Evolutionary conservation across 345 rosid genomes (phyloP).

Genomic region (Arabidopsis arenosa): DNA sequence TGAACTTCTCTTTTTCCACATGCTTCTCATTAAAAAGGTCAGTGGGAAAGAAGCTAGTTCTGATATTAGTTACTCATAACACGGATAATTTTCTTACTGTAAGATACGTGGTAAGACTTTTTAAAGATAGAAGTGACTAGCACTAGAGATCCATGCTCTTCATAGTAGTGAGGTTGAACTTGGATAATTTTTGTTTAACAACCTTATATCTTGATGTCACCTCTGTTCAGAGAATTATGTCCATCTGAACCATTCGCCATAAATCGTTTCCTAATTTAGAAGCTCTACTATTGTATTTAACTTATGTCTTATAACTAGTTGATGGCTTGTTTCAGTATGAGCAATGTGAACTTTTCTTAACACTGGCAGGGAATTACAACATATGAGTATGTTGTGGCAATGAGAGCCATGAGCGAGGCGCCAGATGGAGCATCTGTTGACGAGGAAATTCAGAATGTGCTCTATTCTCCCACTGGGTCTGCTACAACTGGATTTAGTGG

Average conservation of each 20-base stretch:
- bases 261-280: neutral
- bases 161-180: slow-evolving; percentile 13
- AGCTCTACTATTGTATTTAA: slow-evolving; percentile 1
- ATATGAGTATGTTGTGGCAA: slow-evolving; percentile 88
- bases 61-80: neutral
- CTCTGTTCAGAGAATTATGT: neutral
- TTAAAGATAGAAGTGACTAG: neutral
- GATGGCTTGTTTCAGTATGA: slow-evolving; percentile 15
- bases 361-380: slow-evolving; percentile 79
- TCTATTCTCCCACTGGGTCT: slow-evolving; percentile 86
- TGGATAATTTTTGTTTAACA: slow-evolving; percentile 10
- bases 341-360: slow-evolving; percentile 8
- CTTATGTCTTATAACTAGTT: slow-evolving; percentile 9
- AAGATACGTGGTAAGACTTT: neutral
- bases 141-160: slow-evolving; percentile 16
- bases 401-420: slow-evolving; percentile 92
- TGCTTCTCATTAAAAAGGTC: slow-evolving; percentile 86
- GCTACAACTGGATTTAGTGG: slow-evolving; percentile 90
- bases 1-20: slow-evolving; percentile 94
- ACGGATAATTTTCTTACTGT: neutral
- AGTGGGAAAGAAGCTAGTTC: slow-evolving; percentile 26
- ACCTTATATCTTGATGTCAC: slow-evolving; percentile 8
- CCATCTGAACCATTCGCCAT: neutral
- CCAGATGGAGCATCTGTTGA: slow-evolving; percentile 76
- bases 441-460: slow-evolving; percentile 67